Conservation (phyloP, 495 filamentous ascomycete genomes). For the Hyaloscypha finlandica region DNA sequence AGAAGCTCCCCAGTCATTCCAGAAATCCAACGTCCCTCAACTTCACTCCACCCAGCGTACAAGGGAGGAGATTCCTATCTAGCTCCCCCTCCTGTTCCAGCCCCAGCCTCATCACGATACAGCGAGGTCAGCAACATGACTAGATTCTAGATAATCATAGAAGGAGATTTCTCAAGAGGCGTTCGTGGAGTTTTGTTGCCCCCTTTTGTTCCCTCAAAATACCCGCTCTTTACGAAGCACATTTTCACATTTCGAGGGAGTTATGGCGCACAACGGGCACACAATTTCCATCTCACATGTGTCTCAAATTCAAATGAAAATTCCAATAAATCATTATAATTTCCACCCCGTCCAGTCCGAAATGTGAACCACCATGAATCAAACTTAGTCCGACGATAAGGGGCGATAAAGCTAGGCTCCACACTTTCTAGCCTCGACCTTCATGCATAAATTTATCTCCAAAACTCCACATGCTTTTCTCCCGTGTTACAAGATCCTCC, state of each 20-base stretch:
- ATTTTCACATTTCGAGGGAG: conserved; percentile 7
- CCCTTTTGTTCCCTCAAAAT: conserved; percentile 22
- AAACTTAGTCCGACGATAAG: conserved; percentile 2
- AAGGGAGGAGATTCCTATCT: conserved; percentile 22
- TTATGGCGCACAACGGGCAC: conserved; percentile 6
- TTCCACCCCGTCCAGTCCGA: not conserved
- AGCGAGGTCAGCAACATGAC: conserved; percentile 43
- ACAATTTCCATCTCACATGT: not conserved
- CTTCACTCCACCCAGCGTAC: conserved; percentile 50
- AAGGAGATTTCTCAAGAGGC: conserved; percentile 3
- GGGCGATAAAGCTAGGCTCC: conserved; percentile 16
- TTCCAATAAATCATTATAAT: not conserved
- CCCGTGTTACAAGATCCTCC: conserved; percentile 14
- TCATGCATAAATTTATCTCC: conserved; percentile 1
- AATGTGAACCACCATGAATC: not conserved
- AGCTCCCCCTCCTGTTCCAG: not conserved
- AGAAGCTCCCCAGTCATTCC: conserved; percentile 52
- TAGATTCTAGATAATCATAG: conserved; percentile 24
- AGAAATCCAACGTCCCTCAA: conserved; percentile 49
- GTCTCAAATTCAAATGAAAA: conserved; percentile 1
- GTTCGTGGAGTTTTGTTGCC: conserved; percentile 15
- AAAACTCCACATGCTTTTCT: conserved; percentile 22
- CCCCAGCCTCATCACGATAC: conserved; percentile 48
- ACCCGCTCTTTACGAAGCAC: conserved; percentile 32
- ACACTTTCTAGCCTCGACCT: not conserved